Percentiles rank a stretch among this genome's conserved stretches.
Conservation (phyloP, 2,329 filamentous ascomycete genomes). For the Paraphaeosphaeria minitans region DNA sequence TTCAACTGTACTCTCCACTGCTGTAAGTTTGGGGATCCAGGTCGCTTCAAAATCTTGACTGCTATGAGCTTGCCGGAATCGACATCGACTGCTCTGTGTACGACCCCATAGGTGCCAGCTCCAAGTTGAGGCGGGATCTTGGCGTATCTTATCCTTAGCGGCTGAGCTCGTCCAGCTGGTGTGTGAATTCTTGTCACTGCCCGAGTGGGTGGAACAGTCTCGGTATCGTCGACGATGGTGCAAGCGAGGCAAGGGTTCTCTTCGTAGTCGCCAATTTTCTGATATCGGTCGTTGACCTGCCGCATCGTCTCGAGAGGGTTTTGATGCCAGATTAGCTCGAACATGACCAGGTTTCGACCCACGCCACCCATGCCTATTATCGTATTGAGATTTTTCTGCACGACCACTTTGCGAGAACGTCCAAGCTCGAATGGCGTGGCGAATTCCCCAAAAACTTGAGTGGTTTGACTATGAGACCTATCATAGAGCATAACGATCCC, state of each 20-base stretch:
- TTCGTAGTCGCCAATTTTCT: no score
- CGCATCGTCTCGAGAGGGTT: neutral
- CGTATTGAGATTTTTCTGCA: conserved; percentile 5
- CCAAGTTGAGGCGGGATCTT: neutral
- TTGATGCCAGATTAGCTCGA: conserved; percentile 8
- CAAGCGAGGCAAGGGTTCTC: conserved; percentile 8
- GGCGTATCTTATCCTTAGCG: conserved; percentile 2
- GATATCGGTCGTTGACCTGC: neutral
- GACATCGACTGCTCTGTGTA: conserved; percentile 10
- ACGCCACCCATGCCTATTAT: conserved; percentile 10
- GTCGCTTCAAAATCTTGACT: neutral
- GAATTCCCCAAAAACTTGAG: conserved; percentile 11
- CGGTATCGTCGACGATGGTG: conserved; percentile 5
- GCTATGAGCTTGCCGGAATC: conserved; percentile 4
- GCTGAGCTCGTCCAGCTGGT: neutral
- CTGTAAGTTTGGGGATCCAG: no score
- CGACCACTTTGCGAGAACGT: conserved; percentile 12
- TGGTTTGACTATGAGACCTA: conserved; percentile 3
- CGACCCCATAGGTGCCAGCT: conserved; percentile 1
- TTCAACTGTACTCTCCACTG: no score
- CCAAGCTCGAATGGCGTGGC: conserved; percentile 11
- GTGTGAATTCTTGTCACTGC: neutral
- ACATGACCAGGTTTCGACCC: conserved; percentile 10
- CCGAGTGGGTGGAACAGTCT: conserved; percentile 1
- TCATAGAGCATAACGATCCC: conserved; percentile 13